These are phyloP conservation scores for Saccharomycopsis schoenii DNA, from an alignment of 805 yeast genomes.

Conservation along the genomic window DNA sequence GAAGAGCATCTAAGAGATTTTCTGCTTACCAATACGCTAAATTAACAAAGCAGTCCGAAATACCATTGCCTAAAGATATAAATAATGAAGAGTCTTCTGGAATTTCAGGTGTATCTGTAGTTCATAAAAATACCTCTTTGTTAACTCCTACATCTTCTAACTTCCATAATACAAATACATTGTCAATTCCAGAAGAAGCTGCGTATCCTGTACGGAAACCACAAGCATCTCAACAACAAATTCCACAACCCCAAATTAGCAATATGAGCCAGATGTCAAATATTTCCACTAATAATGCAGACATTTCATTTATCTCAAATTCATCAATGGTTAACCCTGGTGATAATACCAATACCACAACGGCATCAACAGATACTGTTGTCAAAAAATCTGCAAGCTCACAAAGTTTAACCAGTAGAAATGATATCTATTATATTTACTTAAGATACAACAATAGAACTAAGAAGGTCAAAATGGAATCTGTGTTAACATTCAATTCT, in stretches of 20 bases:
- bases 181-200: neutral
- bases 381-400: constrained; percentile 1
- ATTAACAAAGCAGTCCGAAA: constrained; percentile 25
- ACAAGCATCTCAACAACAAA: neutral
- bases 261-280: neutral
- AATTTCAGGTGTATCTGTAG: neutral
- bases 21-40: constrained; percentile 90
- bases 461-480: constrained; percentile 35
- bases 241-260: neutral
- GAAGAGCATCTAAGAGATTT: constrained; percentile 89
- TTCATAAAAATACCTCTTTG: neutral
- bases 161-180: constrained; percentile 10
- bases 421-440: constrained; percentile 27
- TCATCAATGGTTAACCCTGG: neutral
- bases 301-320: neutral
- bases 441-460: constrained; percentile 43
- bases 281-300: neutral
- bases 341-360: neutral
- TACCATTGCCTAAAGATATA: constrained; percentile 17
- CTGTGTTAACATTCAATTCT: constrained; percentile 31
- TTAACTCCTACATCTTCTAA: neutral
- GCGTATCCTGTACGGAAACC: neutral
- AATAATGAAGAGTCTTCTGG: neutral
- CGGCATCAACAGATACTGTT: neutral
- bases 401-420: neutral